phyloP scores from a whole-genome alignment of 2,329 filamentous ascomycete genomes.

The Curvularia eragrostidis region DNA sequence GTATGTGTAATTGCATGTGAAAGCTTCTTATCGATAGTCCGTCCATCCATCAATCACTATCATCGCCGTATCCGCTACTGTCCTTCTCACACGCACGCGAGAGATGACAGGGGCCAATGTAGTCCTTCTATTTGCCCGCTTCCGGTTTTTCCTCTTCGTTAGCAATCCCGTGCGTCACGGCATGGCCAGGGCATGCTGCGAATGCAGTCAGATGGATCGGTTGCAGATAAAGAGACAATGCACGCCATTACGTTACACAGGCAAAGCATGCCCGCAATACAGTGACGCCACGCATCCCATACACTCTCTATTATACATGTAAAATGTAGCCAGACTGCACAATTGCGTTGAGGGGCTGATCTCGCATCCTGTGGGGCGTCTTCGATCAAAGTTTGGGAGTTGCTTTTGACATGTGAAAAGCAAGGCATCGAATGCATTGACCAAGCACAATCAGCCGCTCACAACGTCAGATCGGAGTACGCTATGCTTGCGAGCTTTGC shows the following conservation, averaged over 20 bases:
- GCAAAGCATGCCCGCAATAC: not conserved
- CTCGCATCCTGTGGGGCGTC: not conserved
- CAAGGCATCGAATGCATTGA: conserved; percentile 15
- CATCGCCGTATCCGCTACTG: not conserved
- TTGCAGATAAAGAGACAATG: not conserved
- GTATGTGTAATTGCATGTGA: conserved; percentile 33
- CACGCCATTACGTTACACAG: not conserved
- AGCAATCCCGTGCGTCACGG: not conserved
- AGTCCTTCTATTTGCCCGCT: not conserved
- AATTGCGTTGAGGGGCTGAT: conserved; percentile 16
- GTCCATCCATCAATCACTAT: not conserved
- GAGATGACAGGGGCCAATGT: not conserved
- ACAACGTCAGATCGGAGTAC: conserved; percentile 13
- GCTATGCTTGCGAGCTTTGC: not conserved
- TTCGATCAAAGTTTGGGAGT: not conserved
- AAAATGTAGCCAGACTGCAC: not conserved
- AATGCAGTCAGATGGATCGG: not conserved
- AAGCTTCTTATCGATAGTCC: conserved; percentile 34
- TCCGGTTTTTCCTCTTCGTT: not conserved
- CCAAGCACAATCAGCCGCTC: conserved; percentile 8
- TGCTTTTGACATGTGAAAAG: conserved; percentile 35
- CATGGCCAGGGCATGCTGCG: not conserved
- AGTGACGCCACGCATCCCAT: not conserved
- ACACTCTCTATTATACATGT: not conserved
- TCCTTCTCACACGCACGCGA: not conserved